Percentiles rank a stretch among this genome's conserved stretches.
phyloP scores from a whole-genome alignment of 78 protist species.

The Dictyostelium citrinum region DNA sequence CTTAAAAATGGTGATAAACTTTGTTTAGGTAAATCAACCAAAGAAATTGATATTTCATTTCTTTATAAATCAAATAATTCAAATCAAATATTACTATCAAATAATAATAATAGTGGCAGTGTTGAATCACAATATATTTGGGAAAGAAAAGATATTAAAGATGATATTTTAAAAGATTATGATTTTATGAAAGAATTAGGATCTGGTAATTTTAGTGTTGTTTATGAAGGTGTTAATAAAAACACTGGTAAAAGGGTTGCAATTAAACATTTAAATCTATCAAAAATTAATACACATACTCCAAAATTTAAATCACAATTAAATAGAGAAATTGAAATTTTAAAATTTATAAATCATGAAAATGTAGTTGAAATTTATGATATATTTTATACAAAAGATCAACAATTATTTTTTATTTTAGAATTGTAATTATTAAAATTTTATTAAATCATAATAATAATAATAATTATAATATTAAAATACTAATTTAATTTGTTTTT shows the following conservation, averaged over 20 bases:
- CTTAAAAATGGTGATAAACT: not conserved
- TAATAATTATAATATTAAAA: not conserved
- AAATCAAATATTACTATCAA: not conserved
- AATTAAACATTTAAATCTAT: slow-evolving; percentile 1
- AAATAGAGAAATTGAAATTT: slow-evolving; percentile 50
- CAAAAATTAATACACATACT: not conserved
- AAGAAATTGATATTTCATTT: slow-evolving; percentile 11
- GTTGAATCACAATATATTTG: not conserved
- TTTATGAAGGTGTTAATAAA: slow-evolving; percentile 39
- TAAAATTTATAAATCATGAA: slow-evolving; percentile 1
- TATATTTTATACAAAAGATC: slow-evolving; percentile 33
- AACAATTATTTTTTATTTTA: slow-evolving; percentile 32
- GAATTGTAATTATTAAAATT: not conserved
- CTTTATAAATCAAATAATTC: not conserved
- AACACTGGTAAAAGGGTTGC: not conserved
- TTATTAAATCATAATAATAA: not conserved
- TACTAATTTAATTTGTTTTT: not conserved
- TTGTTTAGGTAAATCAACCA: not conserved
- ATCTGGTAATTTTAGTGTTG: slow-evolving; percentile 21
- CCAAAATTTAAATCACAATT: slow-evolving; percentile 2
- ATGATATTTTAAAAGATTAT: slow-evolving; percentile 20
- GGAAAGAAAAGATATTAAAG: slow-evolving; percentile 9
- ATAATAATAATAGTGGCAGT: not conserved
- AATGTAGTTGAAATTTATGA: slow-evolving; percentile 26
- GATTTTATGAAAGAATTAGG: slow-evolving; percentile 60